Base-by-base conservation (phyloP, 1,284 basidiomycete species). In the Boletus sp. region DNA sequence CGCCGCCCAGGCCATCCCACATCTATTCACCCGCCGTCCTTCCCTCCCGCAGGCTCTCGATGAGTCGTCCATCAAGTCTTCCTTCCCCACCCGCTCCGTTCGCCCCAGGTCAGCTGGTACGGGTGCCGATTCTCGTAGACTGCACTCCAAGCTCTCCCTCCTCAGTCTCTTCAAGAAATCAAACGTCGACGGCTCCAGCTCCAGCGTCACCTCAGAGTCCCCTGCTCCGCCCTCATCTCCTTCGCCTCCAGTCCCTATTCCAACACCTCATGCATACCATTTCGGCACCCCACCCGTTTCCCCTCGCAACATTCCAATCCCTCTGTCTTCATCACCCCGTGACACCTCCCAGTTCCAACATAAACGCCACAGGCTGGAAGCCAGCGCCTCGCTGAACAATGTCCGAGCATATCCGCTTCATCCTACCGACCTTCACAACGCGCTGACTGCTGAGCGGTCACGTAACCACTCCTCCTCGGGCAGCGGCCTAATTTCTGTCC, bases 21-120 rank as follows among this genome's bases (percentile, higher is more conserved):
- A 12, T 8, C 44, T 54, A 9, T 56, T 58, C 38, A 52, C 52
- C 4, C 64, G 67, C 20, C 68, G 66, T 36, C 70, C 72, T 8
- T 72, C 71, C 14, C 60, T 72, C 5, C 69, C 72, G 8, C 64
- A 68, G 12, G 60, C 67, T 14, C 58, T 69, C 20, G 72, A 72
- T 48, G 59, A 64, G 22, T 54, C 57, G 39, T 54, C 53, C 23
- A 36, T 52, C 41, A 62, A 46, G 22, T 49, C 57, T 9, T 26
- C 55, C 37, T 39, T 50, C 22, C n/a, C 55, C 38, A 45, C 54
- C 46, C 65, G 61, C 42, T 67, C 62, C 14, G 59, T 58, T 35
- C 60, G 76, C 44, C 75, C 75, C n/a, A 68, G 72, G 51, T 76
- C 74, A 26, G 76, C 75, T 19, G 76, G 73, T 5, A 75, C 69